Conservation (phyloP, 768 basidiomycete genomes). For the Termitomyces sp. region DNA sequence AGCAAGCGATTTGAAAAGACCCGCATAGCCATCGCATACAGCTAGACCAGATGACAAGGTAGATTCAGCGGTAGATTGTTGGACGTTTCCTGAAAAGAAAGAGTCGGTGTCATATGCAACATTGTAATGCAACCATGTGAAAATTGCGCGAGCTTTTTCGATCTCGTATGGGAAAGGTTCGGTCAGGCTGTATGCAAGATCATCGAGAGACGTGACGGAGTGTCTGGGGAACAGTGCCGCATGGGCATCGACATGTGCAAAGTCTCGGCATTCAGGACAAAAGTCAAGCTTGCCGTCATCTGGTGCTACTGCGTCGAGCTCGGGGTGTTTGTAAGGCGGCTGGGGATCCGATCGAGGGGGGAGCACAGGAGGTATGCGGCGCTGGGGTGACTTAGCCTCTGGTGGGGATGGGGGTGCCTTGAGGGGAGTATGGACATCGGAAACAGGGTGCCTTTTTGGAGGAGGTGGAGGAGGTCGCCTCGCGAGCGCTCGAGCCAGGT, state of each 20-base stretch:
- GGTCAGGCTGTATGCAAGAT: conserved; percentile 35
- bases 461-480: conserved; percentile 31
- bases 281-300: conserved; percentile 11
- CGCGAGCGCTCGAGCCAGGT: conserved; percentile 22
- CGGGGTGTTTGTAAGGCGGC: conserved; percentile 11
- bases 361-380: conserved; percentile 27
- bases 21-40: conserved; percentile 46
- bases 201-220: conserved; percentile 29
- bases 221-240: conserved; percentile 38
- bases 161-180: conserved; percentile 35
- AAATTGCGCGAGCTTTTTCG: conserved; percentile 42
- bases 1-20: conserved; percentile 35
- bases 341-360: conserved; percentile 21
- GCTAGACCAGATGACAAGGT: conserved; percentile 38
- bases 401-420: conserved; percentile 2
- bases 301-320: background rate
- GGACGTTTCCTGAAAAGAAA: conserved; percentile 38
- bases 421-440: background rate
- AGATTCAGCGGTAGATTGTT: conserved; percentile 28
- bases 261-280: conserved; percentile 41
- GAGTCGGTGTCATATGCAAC: conserved; percentile 37
- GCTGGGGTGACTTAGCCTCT: conserved; percentile 10
- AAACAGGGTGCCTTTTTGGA: background rate
- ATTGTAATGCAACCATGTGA: conserved; percentile 43
- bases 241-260: conserved; percentile 35